These are phyloP conservation scores for Calonectria naviculata DNA, from an alignment of 2,329 filamentous ascomycete species.

Conservation along the genomic window DNA sequence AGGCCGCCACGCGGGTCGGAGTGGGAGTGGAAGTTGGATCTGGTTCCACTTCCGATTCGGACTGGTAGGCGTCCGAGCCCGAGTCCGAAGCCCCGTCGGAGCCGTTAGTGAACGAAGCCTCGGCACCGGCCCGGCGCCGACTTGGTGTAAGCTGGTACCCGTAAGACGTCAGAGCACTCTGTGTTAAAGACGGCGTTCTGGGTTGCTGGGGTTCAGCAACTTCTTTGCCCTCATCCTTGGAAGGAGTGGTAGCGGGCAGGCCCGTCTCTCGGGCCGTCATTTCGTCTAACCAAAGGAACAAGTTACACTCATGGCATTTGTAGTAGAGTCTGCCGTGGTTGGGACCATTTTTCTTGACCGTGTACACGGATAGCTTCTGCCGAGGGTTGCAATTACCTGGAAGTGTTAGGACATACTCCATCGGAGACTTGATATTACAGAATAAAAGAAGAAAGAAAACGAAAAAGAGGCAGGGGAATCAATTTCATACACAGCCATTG, in stretches of 20 bases:
- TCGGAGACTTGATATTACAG: not conserved
- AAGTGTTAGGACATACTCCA: not conserved
- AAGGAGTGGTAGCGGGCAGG: constrained; percentile 12
- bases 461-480: not conserved
- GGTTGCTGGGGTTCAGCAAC: constrained; percentile 27
- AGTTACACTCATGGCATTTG: constrained; percentile 54
- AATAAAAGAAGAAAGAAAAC: too few species aligned
- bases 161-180: constrained; percentile 42
- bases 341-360: constrained; percentile 49
- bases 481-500: constrained; percentile 50
- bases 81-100: constrained; percentile 26
- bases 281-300: constrained; percentile 59
- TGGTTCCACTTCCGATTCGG: not conserved
- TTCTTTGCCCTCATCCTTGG: not conserved
- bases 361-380: constrained; percentile 46
- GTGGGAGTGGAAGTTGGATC: not conserved
- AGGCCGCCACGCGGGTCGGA: not conserved
- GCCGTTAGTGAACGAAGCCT: constrained; percentile 19
- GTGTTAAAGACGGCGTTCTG: constrained; percentile 43
- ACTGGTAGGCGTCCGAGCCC: not conserved
- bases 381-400: constrained; percentile 57
- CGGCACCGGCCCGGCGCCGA: constrained; percentile 25
- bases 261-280: constrained; percentile 46
- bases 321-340: constrained; percentile 58
- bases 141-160: constrained; percentile 41